Conservation (phyloP, 306 rosid genomes). For the Vachellia collinsii region DNA sequence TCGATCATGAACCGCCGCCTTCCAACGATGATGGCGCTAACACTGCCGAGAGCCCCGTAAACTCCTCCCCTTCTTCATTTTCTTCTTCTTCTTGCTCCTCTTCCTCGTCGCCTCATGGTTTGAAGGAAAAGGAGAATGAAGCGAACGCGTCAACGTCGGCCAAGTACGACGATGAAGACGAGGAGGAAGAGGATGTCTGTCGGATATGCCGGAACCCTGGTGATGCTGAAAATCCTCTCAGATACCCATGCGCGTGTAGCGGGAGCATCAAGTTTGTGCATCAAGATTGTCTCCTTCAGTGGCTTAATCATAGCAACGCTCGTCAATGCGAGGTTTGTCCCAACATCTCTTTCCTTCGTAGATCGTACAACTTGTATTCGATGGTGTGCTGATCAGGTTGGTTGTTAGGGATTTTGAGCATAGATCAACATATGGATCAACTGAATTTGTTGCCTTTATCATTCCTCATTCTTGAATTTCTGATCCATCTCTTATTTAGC, state of each 20-base stretch:
- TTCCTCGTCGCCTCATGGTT: slow-evolving; percentile 48
- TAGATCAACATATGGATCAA: background rate
- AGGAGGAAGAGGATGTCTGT: slow-evolving; percentile 95
- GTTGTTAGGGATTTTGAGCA: slow-evolving; percentile 10
- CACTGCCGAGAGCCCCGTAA: slow-evolving; percentile 41
- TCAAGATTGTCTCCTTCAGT: slow-evolving; percentile 97
- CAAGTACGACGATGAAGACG: slow-evolving; percentile 81
- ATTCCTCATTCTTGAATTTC: slow-evolving; percentile 8
- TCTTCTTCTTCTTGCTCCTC: slow-evolving; percentile 40
- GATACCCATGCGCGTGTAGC: slow-evolving; percentile 97
- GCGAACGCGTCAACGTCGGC: slow-evolving; percentile 43
- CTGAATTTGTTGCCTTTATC: background rate
- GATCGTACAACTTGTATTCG: slow-evolving; percentile 1
- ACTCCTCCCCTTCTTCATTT: slow-evolving; percentile 31
- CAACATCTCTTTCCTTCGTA: slow-evolving; percentile 4
- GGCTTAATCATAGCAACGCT: slow-evolving; percentile 99
- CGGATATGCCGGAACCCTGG: slow-evolving; percentile 97
- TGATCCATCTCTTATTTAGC: slow-evolving; percentile 1
- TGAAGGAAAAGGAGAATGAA: slow-evolving; percentile 52
- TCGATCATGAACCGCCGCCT: slow-evolving; percentile 67
- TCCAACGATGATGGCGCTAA: slow-evolving; percentile 44
- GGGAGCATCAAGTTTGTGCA: slow-evolving; percentile 98
- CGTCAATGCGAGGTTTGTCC: slow-evolving; percentile 95
- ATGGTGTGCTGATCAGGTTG: slow-evolving; percentile 22
- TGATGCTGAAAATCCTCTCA: slow-evolving; percentile 85